Percentiles rank a stretch among this genome's conserved stretches.
Evolutionary conservation across 805 yeast genomes (phyloP).

Genomic region (Starmerella bacillaris): DNA sequence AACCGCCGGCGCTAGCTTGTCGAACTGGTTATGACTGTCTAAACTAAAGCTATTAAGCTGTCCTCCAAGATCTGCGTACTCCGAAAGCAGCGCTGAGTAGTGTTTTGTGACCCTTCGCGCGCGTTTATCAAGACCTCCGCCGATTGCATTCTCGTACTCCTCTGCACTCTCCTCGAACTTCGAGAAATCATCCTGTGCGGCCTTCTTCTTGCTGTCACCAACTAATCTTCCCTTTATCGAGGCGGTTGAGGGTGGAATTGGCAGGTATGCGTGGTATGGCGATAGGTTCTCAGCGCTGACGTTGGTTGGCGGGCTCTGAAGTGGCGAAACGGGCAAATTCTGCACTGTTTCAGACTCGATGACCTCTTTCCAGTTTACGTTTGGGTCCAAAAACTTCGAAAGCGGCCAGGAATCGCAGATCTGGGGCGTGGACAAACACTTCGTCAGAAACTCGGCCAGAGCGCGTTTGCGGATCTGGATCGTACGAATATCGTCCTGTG

Average conservation of each 20-base stretch:
- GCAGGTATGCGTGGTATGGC: slow-evolving; percentile 43
- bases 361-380: slow-evolving; percentile 67
- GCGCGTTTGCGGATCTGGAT: slow-evolving; percentile 58
- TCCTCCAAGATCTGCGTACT: slow-evolving; percentile 63
- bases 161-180: slow-evolving; percentile 26
- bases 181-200: not conserved
- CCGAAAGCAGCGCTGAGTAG: slow-evolving; percentile 41
- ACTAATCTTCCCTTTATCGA: slow-evolving; percentile 22
- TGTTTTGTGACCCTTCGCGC: slow-evolving; percentile 38
- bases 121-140: slow-evolving; percentile 35
- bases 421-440: slow-evolving; percentile 43
- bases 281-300: slow-evolving; percentile 38
- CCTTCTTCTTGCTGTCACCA: not conserved
- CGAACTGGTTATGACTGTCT: slow-evolving; percentile 26
- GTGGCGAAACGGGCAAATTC: slow-evolving; percentile 33
- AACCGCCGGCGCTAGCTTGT: slow-evolving; percentile 31
- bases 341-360: slow-evolving; percentile 37
- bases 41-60: slow-evolving; percentile 42
- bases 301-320: slow-evolving; percentile 38
- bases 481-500: slow-evolving; percentile 25
- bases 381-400: slow-evolving; percentile 68
- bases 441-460: slow-evolving; percentile 57
- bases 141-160: slow-evolving; percentile 31
- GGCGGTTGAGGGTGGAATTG: slow-evolving; percentile 35
- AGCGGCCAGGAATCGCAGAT: slow-evolving; percentile 46